Evolutionary conservation across 306 rosid genomes (phyloP), one percentile per base, ranked within the genome.

Genomic region (Lupinus albus): DNA sequence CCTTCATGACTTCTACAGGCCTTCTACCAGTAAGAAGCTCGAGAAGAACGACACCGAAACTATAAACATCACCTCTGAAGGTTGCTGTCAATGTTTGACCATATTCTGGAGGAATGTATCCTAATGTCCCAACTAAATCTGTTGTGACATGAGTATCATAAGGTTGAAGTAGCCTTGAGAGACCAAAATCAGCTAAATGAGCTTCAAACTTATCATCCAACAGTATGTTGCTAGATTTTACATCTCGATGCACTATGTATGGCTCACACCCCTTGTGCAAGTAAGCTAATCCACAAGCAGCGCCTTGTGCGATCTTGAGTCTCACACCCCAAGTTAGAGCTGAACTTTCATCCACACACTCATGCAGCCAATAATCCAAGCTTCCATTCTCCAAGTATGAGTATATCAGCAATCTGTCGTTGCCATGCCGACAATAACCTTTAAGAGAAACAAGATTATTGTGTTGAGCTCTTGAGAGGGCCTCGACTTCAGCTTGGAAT

Each of bases 371-470:
- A 66, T 89, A 83, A 66, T 89, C 96, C 83, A 86, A 81, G 75
- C 96, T 89, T 71, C 92, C 93, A 52, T 89, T 89, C 74, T 89
- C 92, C 82, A 89, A 73, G 81, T 81, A 89, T n/a, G 96, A 89
- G 77, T 89, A 86, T 53, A 89, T 89, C 42, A 89, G 67, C 79
- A 89, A 66, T 62, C 96, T 76, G 68, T 89, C 96, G 17, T 56
- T 81, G 15, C 86, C 87, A 46, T 86, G 81, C 48, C 73, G 83
- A 64, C 93, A 89, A 71, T 89, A 89, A 1, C 96, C 92, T 78
- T 86, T 87, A 28, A 89, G 91, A 51, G 91, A 80, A 67, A 89
- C 96, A 64, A 89, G 92, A 75, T 89, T 89, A 76, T 81, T 83
- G 82, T 89, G 96, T 73, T 89, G 96, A 48, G 96, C 96, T 81